Evolutionary conservation across 129 eudicot genomes (phyloP).

Genomic region (Helichrysum umbraculigerum): DNA sequence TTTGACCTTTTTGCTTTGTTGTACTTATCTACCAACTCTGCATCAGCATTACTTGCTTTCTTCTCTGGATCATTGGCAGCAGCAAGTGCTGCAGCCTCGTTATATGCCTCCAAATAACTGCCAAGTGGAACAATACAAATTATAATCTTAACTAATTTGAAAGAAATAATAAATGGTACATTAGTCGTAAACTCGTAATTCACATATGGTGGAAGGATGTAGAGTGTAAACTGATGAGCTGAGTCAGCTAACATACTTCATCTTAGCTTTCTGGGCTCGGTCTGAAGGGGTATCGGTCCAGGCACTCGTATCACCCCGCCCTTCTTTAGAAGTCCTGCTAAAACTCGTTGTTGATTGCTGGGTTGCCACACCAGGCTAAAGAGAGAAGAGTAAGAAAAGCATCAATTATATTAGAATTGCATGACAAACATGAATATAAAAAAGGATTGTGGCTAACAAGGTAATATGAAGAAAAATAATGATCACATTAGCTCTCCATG

Average conservation of each 20-base stretch:
- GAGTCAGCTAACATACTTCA: conserved; percentile 52
- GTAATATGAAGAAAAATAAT: background rate
- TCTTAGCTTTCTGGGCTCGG: conserved; percentile 89
- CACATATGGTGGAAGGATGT: conserved; percentile 2
- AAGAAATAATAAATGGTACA: conserved; percentile 2
- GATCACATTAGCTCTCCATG: background rate
- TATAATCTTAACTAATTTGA: conserved; percentile 8
- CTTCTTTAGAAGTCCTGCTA: conserved; percentile 75
- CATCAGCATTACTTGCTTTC: conserved; percentile 48
- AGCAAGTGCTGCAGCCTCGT: conserved; percentile 88
- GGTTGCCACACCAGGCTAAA: conserved; percentile 79
- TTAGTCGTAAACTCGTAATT: background rate
- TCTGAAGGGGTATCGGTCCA: conserved; percentile 98
- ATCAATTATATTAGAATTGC: background rate
- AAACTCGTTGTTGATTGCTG: conserved; percentile 69
- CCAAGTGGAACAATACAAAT: conserved; percentile 6
- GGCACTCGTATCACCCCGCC: conserved; percentile 96
- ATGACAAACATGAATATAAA: background rate
- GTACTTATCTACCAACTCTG: conserved; percentile 83
- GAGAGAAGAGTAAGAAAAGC: background rate
- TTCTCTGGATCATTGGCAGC: conserved; percentile 57
- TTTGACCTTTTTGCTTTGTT: conserved; percentile 87
- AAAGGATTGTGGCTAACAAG: background rate
- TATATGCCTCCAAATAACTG: conserved; percentile 96
- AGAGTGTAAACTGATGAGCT: background rate